A percentile compares a stretch with the other conserved stretches of the same genome.
Evolutionary conservation across 2,329 filamentous ascomycete species (phyloP).

Genomic region (Aspergillus sp.): DNA sequence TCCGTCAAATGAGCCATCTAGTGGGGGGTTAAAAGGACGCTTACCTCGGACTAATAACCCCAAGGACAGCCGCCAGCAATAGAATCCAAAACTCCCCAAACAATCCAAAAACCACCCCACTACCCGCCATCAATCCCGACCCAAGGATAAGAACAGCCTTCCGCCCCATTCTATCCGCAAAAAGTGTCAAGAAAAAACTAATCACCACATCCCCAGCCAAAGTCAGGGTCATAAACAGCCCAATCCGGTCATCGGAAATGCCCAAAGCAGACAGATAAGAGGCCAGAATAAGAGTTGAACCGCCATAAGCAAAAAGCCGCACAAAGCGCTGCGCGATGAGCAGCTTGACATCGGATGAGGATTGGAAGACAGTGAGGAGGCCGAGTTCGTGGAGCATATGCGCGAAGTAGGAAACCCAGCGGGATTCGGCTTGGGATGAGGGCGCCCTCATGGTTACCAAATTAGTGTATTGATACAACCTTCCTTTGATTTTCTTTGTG

Average conservation of each 20-base stretch:
- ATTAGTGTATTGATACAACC: too few relatives aligned
- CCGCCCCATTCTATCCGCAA: conserved; percentile 54
- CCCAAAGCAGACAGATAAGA: conserved; percentile 53
- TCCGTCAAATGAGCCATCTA: conserved; percentile 5
- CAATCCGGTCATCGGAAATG: conserved; percentile 53
- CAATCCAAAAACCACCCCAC: conserved; percentile 49
- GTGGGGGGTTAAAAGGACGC: background rate
- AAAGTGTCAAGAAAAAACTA: conserved; percentile 50
- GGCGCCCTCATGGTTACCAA: too few relatives aligned
- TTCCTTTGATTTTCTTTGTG: too few relatives aligned
- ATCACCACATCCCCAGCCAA: conserved; percentile 56
- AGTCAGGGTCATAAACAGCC: conserved; percentile 60
- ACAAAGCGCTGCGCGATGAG: conserved; percentile 37
- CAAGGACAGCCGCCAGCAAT: conserved; percentile 52
- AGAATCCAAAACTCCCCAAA: conserved; percentile 56
- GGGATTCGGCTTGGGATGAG: too few relatives aligned
- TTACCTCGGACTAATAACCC: conserved; percentile 53
- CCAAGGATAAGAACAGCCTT: conserved; percentile 49
- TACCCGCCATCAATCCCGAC: conserved; percentile 50
- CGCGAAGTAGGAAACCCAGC: too few relatives aligned
- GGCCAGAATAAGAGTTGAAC: conserved; percentile 54
- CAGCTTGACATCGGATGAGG: conserved; percentile 32
- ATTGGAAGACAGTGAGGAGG: conserved; percentile 31
- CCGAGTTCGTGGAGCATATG: conserved; percentile 26
- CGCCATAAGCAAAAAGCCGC: conserved; percentile 60